Base-by-base conservation (phyloP, 805 yeast genomes). In the Candida suzukii region DNA sequence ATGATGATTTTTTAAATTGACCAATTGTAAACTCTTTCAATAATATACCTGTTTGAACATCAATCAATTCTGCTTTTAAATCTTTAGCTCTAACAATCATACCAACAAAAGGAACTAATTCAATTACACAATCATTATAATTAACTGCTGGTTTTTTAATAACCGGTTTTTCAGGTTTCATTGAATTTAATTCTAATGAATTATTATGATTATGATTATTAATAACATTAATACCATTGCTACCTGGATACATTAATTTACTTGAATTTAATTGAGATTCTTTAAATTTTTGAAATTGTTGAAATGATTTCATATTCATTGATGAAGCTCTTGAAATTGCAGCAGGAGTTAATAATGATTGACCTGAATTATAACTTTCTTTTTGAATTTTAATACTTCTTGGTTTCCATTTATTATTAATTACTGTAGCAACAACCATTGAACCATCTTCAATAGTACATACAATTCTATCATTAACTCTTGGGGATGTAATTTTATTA, bases 31-130 rank as follows among this genome's bases (percentile, higher is more conserved):
- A 73, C 33, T 68, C 72, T 47, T 76, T 77, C 40, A 88, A 64
- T 30, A 84, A 61, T 0, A 80, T 77, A 7, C 95, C 95, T 0
- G 90, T 78, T 54, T 81, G 88, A 29, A 82, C 78, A 63, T 88
- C 95, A 41, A 84, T 71, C 46, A 83, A 60, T 48, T 84, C 87
- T 1, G 88, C 86, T 28, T 57, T 61, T 13, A 66, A 56, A 14
- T 74, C 73, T 38, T 67, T 66, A 1, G 85, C 83, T 34, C 82
- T 63, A 7, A 84, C 71, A 38, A 82, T 64, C 83, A 84, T 78
- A 18, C 91, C 90, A 29, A 83, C 83, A 63, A 82, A 83, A 10
- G 83, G 77, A 22, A 83, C 76, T 10, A 78, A 57, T 13, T 73
- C 75, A 43, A 80, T 65, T 0, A 71, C 66, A 14, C 60, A 49